Base-by-base conservation (phyloP, 139 green algal species). In the Auxenochlorella pyrenoidosa region DNA sequence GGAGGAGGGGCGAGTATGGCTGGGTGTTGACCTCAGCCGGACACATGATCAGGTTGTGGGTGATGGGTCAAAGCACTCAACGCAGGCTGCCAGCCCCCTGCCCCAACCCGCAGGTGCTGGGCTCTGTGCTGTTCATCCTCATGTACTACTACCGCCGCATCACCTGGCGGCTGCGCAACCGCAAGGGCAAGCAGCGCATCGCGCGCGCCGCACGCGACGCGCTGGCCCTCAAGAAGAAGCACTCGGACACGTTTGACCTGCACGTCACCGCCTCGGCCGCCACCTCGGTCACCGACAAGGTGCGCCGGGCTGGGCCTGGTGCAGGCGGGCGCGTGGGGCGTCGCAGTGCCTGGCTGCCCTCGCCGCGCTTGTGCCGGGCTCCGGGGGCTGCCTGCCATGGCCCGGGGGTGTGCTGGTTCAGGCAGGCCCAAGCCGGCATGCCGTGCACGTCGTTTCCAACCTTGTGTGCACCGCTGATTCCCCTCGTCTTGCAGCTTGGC, bases 151-250 rank as follows among this genome's bases (percentile, higher is more conserved):
- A 36, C 21, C 85, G 85, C 60, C 85, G 85, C 43, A 68, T 89
- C 38, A 43, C 34, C 47, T 90, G 86, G 86, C 72, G 82, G 34
- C 36, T 86, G 60, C 72, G 86, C 59, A 87, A 90, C 44, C 79
- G 79, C 79, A 82, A 82, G 66, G 86, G 86, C 82, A 90, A 90
- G 86, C 65, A 87, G 79, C 78, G 86, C 44, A 87, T 90, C 44
- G 73, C 75, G 30, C 85, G 65, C 2, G 85, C 76, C 6, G 85
- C 85, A 3, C 43, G 36, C 22, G 85, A 84, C 76, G 75, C 75
- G 43, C 76, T 89, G 76, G 34, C n/a, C 32, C 28, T 85, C 10
- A 89, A 89, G 76, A 89, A 89, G 85, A 89, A 89, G 60, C 60
- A 85, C 63, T 75, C 38, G 30, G 84, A 88, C 73, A 82, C 54